Percentiles rank a stretch among this genome's conserved stretches.
These are phyloP conservation scores for Cynara cardunculus DNA, from an alignment of 129 eudicot genomes.

Conservation along the genomic window DNA sequence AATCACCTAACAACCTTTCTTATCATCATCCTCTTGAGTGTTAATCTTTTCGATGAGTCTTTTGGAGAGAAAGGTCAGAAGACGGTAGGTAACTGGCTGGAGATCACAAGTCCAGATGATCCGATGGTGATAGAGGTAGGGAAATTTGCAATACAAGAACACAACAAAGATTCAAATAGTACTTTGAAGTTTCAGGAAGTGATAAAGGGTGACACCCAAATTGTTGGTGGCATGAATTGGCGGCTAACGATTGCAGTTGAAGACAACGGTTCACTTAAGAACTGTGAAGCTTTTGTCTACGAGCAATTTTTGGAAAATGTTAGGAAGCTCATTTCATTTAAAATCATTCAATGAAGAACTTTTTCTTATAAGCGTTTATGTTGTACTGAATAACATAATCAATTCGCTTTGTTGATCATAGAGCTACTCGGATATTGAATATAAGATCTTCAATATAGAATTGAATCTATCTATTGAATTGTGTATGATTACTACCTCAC, in stretches of 20 bases:
- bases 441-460: too few relatives aligned
- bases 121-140: conserved; percentile 1
- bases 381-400: not conserved
- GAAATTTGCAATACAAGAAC: conserved; percentile 6
- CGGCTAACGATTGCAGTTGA: not conserved
- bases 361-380: not conserved
- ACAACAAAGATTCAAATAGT: not conserved
- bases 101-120: conserved; percentile 6
- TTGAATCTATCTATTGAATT: too few relatives aligned
- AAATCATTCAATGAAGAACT: not conserved
- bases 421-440: too few relatives aligned
- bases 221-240: conserved; percentile 22
- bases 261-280: not conserved
- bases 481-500: too few relatives aligned
- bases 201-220: conserved; percentile 4
- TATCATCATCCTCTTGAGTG: not conserved
- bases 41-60: not conserved
- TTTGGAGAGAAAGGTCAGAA: conserved; percentile 10
- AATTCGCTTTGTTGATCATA: not conserved
- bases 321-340: conserved; percentile 5
- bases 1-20: not conserved
- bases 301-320: conserved; percentile 15
- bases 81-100: conserved; percentile 14
- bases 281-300: not conserved
- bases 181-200: conserved; percentile 9